Evolutionary conservation across 805 yeast genomes (phyloP).

Genomic region (Blastobotrys chiropterorum): DNA sequence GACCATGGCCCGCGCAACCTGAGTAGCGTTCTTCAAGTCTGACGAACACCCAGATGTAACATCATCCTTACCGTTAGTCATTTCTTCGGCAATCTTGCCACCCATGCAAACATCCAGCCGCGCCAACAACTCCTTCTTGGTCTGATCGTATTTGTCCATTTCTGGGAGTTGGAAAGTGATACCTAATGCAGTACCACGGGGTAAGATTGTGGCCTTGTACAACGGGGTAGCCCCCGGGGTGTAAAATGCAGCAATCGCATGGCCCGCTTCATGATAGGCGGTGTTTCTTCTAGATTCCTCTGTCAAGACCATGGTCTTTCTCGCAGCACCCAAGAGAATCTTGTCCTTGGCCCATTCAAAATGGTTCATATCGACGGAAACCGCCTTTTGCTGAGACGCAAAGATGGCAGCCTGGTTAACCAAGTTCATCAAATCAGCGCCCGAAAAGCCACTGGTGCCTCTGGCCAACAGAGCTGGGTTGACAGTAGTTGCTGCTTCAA

Average conservation of each 20-base stretch:
- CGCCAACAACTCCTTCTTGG: conserved; percentile 83
- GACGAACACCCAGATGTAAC: conserved; percentile 95
- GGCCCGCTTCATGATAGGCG: conserved; percentile 99
- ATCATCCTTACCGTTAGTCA: conserved; percentile 82
- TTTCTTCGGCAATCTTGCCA: conserved; percentile 95
- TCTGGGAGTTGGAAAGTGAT: conserved; percentile 96
- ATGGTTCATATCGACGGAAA: conserved; percentile 83
- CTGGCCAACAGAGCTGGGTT: conserved; percentile 89
- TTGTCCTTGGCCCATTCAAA: conserved; percentile 99
- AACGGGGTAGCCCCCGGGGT: conserved; percentile 92
- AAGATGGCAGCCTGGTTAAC: conserved; percentile 98
- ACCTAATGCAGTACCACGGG: conserved; percentile 95
- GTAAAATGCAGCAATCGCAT: conserved; percentile 95
- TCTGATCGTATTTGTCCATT: conserved; percentile 94
- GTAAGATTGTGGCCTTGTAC: conserved; percentile 94
- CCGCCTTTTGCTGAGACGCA: conserved; percentile 89
- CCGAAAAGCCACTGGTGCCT: conserved; percentile 97
- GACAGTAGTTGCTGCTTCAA: conserved; percentile 77
- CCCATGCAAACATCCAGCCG: conserved; percentile 98
- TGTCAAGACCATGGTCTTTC: conserved; percentile 95
- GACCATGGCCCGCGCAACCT: conserved; percentile 94
- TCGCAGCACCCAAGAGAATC: conserved; percentile 96
- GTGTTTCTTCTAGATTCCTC: conserved; percentile 91
- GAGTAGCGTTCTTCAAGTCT: conserved; percentile 84
- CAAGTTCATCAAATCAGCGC: conserved; percentile 92